phyloP scores from a whole-genome alignment of 192 early-diverging fungal genomes.

The Coemansia furcata region DNA sequence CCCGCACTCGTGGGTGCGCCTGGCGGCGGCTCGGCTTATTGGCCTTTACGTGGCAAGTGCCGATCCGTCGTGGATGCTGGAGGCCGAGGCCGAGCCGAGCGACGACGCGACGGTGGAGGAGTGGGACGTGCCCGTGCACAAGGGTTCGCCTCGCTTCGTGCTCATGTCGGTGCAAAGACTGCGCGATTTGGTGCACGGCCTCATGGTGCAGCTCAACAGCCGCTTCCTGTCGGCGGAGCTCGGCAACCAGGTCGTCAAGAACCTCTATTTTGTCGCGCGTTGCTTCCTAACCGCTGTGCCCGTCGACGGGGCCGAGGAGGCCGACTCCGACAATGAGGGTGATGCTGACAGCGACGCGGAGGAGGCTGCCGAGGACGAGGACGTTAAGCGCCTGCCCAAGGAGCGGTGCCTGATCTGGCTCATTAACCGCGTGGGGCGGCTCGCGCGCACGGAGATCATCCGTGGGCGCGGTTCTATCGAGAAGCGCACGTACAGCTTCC shows the following conservation, averaged over 20 bases:
- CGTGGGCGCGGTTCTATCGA: slow-evolving; percentile 24
- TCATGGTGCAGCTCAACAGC: slow-evolving; percentile 68
- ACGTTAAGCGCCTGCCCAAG: slow-evolving; percentile 16
- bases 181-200: slow-evolving; percentile 53
- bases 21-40: slow-evolving; percentile 65
- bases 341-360: slow-evolving; percentile 25
- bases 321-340: slow-evolving; percentile 21
- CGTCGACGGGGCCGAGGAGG: slow-evolving; percentile 4
- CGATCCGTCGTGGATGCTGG: slow-evolving; percentile 55
- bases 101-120: background rate
- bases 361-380: slow-evolving; percentile 44
- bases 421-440: slow-evolving; percentile 25
- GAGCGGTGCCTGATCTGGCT: slow-evolving; percentile 52
- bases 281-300: slow-evolving; percentile 55
- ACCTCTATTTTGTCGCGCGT: slow-evolving; percentile 88
- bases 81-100: slow-evolving; percentile 22
- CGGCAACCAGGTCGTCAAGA: slow-evolving; percentile 88
- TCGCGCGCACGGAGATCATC: slow-evolving; percentile 47
- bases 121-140: slow-evolving; percentile 29
- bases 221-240: slow-evolving; percentile 69
- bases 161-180: slow-evolving; percentile 43
- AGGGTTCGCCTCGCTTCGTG: slow-evolving; percentile 27
- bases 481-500: slow-evolving; percentile 80
- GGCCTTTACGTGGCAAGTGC: slow-evolving; percentile 76
- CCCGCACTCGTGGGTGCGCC: slow-evolving; percentile 90